phyloP scores from a whole-genome alignment of 1,284 basidiomycete species.

The Laetiporus sulphureus region DNA sequence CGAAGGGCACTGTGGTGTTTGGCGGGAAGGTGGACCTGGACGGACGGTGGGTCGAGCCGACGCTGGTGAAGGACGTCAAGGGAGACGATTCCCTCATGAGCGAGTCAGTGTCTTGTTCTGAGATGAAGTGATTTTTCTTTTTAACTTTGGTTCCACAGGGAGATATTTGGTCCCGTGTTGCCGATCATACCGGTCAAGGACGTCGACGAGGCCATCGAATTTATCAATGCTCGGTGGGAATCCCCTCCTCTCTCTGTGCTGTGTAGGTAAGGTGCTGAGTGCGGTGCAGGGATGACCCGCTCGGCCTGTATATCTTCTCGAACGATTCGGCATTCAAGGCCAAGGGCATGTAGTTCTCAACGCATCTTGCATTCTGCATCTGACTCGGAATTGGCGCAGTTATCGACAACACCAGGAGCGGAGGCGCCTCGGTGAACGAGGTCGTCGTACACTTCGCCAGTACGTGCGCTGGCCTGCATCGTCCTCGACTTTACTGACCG shows the following conservation, averaged over 20 bases:
- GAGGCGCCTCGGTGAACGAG: constrained; percentile 65
- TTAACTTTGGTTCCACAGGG: constrained; percentile 15
- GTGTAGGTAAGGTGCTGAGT: no score
- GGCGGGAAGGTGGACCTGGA: constrained; percentile 64
- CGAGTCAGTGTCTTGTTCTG: constrained; percentile 39
- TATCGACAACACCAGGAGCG: constrained; percentile 61
- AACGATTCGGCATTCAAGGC: constrained; percentile 54
- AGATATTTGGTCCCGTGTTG: constrained; percentile 39
- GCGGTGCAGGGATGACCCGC: constrained; percentile 72
- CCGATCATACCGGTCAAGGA: constrained; percentile 72
- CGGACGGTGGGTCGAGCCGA: constrained; percentile 59
- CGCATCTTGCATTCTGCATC: no score
- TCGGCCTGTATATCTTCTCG: constrained; percentile 72
- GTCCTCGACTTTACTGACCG: neutral
- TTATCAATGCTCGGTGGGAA: constrained; percentile 54
- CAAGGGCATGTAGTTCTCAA: constrained; percentile 54
- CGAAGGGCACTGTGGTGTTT: constrained; percentile 64
- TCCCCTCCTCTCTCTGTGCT: no score
- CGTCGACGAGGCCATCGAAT: constrained; percentile 67
- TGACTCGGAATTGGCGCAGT: no score
- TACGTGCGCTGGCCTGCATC: neutral
- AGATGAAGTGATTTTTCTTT: neutral
- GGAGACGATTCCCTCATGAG: constrained; percentile 67
- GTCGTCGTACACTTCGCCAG: no score
- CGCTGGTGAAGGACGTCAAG: constrained; percentile 57